Evolutionary conservation across 345 rosid genomes (phyloP).

Genomic region (Lenwebbia sp.): DNA sequence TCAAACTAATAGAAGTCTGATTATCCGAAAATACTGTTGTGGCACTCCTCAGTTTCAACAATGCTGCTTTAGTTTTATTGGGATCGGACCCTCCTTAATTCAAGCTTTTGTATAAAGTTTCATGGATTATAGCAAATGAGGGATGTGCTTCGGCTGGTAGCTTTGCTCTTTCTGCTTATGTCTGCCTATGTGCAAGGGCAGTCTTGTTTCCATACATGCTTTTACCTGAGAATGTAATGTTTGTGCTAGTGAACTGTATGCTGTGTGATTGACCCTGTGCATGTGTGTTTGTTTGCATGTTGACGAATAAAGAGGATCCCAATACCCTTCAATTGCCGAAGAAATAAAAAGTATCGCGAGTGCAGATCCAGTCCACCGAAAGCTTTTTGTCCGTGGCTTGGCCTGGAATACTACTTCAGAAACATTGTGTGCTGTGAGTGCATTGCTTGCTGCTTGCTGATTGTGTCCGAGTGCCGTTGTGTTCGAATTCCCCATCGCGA

Average conservation of each 20-base stretch:
- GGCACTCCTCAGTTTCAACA: background rate
- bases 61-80: background rate
- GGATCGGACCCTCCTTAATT: background rate
- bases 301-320: constrained; percentile 60
- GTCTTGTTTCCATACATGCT: background rate
- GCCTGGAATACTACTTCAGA: constrained; percentile 74
- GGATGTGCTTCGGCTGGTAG: background rate
- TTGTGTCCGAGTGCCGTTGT: constrained; percentile 28
- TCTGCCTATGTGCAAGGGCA: background rate
- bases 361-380: constrained; percentile 65
- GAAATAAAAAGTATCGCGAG: constrained; percentile 65
- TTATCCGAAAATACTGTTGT: background rate
- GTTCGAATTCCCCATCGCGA: constrained; percentile 4
- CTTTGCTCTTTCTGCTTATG: background rate
- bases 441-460: constrained; percentile 34
- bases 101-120: background rate
- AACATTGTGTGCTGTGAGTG: constrained; percentile 82
- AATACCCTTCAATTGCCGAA: constrained; percentile 70
- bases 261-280: constrained; percentile 56
- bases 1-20: background rate
- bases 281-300: constrained; percentile 66
- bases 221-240: constrained; percentile 9
- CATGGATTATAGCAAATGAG: background rate
- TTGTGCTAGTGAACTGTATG: constrained; percentile 21
- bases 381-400: constrained; percentile 84